A percentile compares a stretch with the other conserved stretches of the same genome.
Evolutionary conservation across 345 rosid species (phyloP).

Genomic region (Hypericum androsaemum): DNA sequence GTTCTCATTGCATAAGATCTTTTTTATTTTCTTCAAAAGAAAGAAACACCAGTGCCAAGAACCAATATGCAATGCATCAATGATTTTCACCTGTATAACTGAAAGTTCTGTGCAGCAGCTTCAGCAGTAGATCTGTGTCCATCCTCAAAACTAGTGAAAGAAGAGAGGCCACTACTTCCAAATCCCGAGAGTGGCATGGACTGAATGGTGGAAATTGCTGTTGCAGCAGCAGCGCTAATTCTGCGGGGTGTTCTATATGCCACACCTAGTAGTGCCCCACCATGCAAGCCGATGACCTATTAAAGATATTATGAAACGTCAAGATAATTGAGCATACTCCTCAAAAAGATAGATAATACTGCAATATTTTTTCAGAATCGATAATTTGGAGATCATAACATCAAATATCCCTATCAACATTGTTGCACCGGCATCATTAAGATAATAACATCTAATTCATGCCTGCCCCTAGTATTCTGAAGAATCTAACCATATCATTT

Average conservation of each 20-base stretch:
- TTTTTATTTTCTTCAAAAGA: no score
- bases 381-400: no score
- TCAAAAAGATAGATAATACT: not conserved
- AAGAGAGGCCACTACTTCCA: constrained; percentile 67
- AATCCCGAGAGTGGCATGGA: constrained; percentile 99
- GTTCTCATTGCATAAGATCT: no score
- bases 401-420: no score
- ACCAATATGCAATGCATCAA: no score
- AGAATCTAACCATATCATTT: no score
- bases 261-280: constrained; percentile 96
- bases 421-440: no score
- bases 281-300: constrained; percentile 87
- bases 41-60: no score
- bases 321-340: constrained; percentile 5
- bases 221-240: constrained; percentile 79
- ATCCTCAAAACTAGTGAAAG: constrained; percentile 72
- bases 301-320: constrained; percentile 15
- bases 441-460: no score
- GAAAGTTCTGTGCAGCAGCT: constrained; percentile 79
- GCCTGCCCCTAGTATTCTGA: no score
- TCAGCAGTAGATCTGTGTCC: constrained; percentile 67
- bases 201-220: constrained; percentile 88
- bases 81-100: constrained; percentile 70
- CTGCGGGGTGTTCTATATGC: constrained; percentile 88
- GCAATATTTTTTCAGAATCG: not conserved